Base-by-base conservation (phyloP, 225 moss, liverwort and hornwort genomes). In the Sphagnum tenellum region DNA sequence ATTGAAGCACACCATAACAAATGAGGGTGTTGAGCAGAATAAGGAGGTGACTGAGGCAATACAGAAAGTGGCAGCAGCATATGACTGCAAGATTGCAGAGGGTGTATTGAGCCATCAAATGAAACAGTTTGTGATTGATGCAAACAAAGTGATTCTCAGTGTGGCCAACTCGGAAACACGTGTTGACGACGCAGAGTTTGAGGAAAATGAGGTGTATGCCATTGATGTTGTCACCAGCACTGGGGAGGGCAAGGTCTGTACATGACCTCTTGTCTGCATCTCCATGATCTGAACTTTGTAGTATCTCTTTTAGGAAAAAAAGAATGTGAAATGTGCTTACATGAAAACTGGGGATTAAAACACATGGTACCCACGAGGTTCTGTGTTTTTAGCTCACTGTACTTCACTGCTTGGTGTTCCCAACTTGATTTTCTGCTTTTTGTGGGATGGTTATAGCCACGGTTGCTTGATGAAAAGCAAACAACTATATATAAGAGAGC, bases 31-130 rank as follows among this genome's bases (percentile, higher is more conserved):
- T 7, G 4, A 55, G 12, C 90, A 98, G 98, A 98, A 98, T 71
- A 98, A 93, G 78, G 98, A 98, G 69, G 98, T 98, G 3, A 98
- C 98, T 4, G 93, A 98, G 76, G 98, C 98, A 44, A 83, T 93
- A 10, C 98, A 98, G 75, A 93, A 98, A 72, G 98, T 93, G 50
- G 93, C 98, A 75, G 89, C 90, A 44, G 93, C 89, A 46, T 98
- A 88, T 61, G 98, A 98, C 73, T 98, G 98, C 81, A 98, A 98
- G 65, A 86, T 98, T 50, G 89, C 90, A 0, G 98, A 98, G 72
- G 98, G 98, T 67, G 98, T 98, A 10, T 77, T 98, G 63, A 98
- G 98, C 73, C 98, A 98, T 75, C 93, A 98, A 78, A 98, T 98
- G 93, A 98, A 98, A 72, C 98, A 98, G 78, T 98, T 98, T 59